phyloP scores from a whole-genome alignment of 75 land plant species.

The Pinus tabuliformis region DNA sequence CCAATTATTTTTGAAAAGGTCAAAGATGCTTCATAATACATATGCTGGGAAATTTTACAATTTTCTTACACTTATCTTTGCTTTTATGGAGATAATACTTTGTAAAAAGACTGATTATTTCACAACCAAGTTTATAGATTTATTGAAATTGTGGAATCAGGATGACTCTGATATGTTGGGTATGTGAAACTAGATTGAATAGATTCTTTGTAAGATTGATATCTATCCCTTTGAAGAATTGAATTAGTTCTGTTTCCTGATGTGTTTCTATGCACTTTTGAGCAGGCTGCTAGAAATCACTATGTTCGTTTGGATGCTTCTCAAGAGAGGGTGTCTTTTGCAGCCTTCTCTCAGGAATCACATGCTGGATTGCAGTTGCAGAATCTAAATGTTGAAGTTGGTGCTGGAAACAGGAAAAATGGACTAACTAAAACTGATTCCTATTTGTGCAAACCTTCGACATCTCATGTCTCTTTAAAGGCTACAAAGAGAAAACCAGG shows the following conservation, averaged over 20 bases:
- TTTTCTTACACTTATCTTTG: neutral
- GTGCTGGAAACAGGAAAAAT: neutral
- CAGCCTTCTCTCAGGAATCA: neutral
- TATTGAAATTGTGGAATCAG: neutral
- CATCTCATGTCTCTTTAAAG: neutral
- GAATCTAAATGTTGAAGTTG: neutral
- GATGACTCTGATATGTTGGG: neutral
- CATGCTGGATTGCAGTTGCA: neutral
- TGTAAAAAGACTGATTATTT: neutral
- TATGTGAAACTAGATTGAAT: neutral
- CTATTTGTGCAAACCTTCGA: neutral
- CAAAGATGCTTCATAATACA: neutral
- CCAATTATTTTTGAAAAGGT: neutral
- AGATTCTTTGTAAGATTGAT: neutral
- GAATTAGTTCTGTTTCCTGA: neutral
- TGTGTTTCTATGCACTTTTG: neutral
- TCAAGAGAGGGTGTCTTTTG: neutral
- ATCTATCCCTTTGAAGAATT: neutral
- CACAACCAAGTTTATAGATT: neutral
- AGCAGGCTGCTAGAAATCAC: neutral
- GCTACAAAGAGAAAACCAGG: conserved; percentile 17
- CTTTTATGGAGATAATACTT: neutral
- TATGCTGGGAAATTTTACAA: neutral
- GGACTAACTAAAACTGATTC: neutral
- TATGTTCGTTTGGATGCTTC: neutral